These are phyloP conservation scores for Talaromyces trachyspermus DNA, from an alignment of 495 filamentous ascomycete genomes.

Conservation along the genomic window DNA sequence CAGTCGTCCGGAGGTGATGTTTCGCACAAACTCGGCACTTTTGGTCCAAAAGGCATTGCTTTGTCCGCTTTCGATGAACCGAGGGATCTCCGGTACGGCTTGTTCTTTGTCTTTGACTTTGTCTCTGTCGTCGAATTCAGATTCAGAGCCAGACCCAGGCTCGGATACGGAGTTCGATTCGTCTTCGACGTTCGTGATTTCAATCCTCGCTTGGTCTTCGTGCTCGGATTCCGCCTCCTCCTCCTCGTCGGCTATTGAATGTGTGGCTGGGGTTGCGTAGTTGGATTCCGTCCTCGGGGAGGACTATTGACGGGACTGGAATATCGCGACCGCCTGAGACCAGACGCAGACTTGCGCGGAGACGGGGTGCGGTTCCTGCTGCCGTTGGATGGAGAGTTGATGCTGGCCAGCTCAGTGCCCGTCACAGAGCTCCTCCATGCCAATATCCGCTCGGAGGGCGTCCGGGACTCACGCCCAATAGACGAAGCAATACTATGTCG, in stretches of 20 bases:
- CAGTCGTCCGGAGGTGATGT: slow-evolving; percentile 14
- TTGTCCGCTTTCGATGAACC: slow-evolving; percentile 46
- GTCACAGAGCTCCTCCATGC: slow-evolving; percentile 80
- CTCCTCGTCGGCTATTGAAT: slow-evolving; percentile 14
- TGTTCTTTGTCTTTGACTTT: neutral
- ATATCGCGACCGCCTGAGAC: slow-evolving; percentile 19
- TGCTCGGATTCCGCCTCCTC: neutral
- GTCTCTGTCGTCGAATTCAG: slow-evolving; percentile 15
- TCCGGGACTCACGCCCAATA: slow-evolving; percentile 41
- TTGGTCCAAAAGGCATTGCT: slow-evolving; percentile 48
- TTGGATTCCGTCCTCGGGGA: slow-evolving; percentile 18
- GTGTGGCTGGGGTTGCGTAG: slow-evolving; percentile 28
- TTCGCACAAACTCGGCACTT: slow-evolving; percentile 18
- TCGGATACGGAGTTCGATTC: slow-evolving; percentile 7
- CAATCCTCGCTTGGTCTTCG: neutral
- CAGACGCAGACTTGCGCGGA: slow-evolving; percentile 41
- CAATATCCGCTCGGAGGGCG: slow-evolving; percentile 76
- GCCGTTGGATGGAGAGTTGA: slow-evolving; percentile 40
- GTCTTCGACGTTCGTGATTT: neutral
- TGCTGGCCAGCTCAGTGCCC: slow-evolving; percentile 44
- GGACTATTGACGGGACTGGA: slow-evolving; percentile 19
- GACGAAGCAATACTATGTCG: slow-evolving; percentile 45
- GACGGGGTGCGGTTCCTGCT: slow-evolving; percentile 45
- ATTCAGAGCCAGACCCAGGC: slow-evolving; percentile 8
- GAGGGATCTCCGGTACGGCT: slow-evolving; percentile 27